phyloP scores from a whole-genome alignment of 2,329 filamentous ascomycete species.

The Calonectria pteridis region DNA sequence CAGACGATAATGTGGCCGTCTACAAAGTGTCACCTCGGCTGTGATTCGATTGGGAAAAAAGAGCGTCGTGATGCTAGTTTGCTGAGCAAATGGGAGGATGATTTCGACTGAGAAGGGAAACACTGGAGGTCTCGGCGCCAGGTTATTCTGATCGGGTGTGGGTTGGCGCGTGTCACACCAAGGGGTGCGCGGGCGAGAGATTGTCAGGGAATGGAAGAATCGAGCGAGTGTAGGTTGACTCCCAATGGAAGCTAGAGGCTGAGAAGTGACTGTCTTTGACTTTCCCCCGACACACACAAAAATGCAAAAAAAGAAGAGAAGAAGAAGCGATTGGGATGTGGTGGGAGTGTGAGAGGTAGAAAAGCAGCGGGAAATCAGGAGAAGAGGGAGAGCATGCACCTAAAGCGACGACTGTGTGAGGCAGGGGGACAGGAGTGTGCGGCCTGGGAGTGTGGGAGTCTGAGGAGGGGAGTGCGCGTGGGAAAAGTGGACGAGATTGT shows the following conservation, averaged over 20 bases:
- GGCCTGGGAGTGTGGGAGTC: slow-evolving; percentile 8
- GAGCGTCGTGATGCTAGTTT: slow-evolving; percentile 43
- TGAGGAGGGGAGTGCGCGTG: slow-evolving; percentile 8
- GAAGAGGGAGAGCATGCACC: slow-evolving; percentile 22
- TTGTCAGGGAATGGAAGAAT: slow-evolving; percentile 32
- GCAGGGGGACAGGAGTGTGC: slow-evolving; percentile 37
- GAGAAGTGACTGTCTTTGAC: slow-evolving; percentile 27
- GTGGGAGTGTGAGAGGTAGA: slow-evolving; percentile 14
- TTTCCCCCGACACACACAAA: slow-evolving; percentile 20
- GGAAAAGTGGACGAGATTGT: neutral
- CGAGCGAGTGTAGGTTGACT: slow-evolving; percentile 23
- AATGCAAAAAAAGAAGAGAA: slow-evolving; percentile 6
- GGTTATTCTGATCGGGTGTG: slow-evolving; percentile 37
- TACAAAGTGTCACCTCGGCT: slow-evolving; percentile 22
- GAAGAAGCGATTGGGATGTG: slow-evolving; percentile 13
- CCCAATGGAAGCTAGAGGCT: neutral
- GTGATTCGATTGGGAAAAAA: slow-evolving; percentile 38
- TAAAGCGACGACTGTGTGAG: slow-evolving; percentile 27
- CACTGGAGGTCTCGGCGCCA: slow-evolving; percentile 43
- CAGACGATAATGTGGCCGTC: slow-evolving; percentile 24
- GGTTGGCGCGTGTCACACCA: slow-evolving; percentile 33
- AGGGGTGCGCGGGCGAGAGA: slow-evolving; percentile 30
- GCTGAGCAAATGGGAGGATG: slow-evolving; percentile 40
- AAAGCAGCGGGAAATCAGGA: slow-evolving; percentile 27
- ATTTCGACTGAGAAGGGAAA: slow-evolving; percentile 40